phyloP scores from a whole-genome alignment of 2,329 filamentous ascomycete genomes.

The Hypoxylon sp. region DNA sequence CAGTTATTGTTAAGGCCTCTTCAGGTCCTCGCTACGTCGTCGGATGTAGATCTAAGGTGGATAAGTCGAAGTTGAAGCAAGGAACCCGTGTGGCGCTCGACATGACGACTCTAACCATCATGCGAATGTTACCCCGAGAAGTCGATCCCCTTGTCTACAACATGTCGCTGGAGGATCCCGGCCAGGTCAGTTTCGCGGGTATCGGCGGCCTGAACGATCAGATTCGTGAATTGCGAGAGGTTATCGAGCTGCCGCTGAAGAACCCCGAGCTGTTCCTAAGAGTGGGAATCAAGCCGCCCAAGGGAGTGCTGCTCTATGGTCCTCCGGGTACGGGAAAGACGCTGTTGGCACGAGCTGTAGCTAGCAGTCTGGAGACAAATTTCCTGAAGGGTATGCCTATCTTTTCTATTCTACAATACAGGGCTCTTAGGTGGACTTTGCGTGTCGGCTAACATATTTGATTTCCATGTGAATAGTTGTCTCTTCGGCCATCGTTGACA shows the following conservation, averaged over 20 bases:
- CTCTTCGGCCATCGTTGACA: constrained; percentile 98
- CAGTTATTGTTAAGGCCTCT: constrained; percentile 98
- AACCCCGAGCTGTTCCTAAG: constrained; percentile 97
- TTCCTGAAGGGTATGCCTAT: constrained; percentile 86
- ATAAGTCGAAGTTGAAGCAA: constrained; percentile 97
- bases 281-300: constrained; percentile 98
- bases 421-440: neutral
- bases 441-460: constrained; percentile 35
- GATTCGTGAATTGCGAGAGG: constrained; percentile 96
- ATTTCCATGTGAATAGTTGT: constrained; percentile 74
- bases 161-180: constrained; percentile 98
- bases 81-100: constrained; percentile 97
- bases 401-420: constrained; percentile 12
- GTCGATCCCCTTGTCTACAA: constrained; percentile 99
- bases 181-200: constrained; percentile 96
- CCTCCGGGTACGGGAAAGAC: constrained; percentile 98
- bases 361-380: constrained; percentile 96
- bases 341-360: constrained; percentile 91
- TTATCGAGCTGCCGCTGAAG: constrained; percentile 97
- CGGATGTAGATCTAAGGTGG: constrained; percentile 97
- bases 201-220: constrained; percentile 99
- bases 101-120: constrained; percentile 99
- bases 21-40: constrained; percentile 98
- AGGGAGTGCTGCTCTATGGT: constrained; percentile 95
- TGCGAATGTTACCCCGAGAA: constrained; percentile 99